phyloP scores from a whole-genome alignment of 805 yeast genomes.

The Ogataea neopini region DNA sequence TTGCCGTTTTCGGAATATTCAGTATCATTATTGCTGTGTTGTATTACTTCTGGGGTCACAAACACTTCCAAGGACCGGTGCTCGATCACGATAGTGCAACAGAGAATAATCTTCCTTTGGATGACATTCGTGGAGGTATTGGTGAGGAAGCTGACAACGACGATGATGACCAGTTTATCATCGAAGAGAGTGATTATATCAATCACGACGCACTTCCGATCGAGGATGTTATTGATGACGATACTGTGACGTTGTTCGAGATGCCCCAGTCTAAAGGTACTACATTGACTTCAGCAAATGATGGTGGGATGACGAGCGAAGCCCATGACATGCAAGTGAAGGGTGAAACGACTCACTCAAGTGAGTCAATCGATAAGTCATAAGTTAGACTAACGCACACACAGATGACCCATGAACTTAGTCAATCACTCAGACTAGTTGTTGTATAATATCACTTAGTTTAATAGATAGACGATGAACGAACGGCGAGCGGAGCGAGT shows the following conservation, averaged over 20 bases:
- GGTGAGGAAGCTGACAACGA: constrained; percentile 3
- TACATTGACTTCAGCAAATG: background rate
- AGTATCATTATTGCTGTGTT: constrained; percentile 49
- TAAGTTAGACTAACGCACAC: too few species aligned
- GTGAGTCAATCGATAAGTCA: too few species aligned
- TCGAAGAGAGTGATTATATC: constrained; percentile 18
- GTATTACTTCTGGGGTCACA: constrained; percentile 62
- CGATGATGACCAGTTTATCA: constrained; percentile 16
- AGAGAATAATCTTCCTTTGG: constrained; percentile 12
- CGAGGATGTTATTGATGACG: constrained; percentile 11
- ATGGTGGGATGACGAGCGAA: too few species aligned
- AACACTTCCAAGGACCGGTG: constrained; percentile 64
- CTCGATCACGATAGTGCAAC: constrained; percentile 36
- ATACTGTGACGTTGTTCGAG: constrained; percentile 22
- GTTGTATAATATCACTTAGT: too few species aligned
- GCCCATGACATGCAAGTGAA: too few species aligned
- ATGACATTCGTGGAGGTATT: background rate
- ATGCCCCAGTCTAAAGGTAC: constrained; percentile 10
- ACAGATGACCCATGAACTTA: too few species aligned
- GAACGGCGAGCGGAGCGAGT: too few species aligned
- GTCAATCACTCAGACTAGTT: too few species aligned
- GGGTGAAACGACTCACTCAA: too few species aligned
- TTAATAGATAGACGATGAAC: too few species aligned
- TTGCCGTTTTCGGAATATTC: constrained; percentile 56
- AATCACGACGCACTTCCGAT: constrained; percentile 9